Evolutionary conservation across 2,329 filamentous ascomycete species (phyloP), one percentile per base, ranked within the genome.

Genomic region (Madurella fahalii): DNA sequence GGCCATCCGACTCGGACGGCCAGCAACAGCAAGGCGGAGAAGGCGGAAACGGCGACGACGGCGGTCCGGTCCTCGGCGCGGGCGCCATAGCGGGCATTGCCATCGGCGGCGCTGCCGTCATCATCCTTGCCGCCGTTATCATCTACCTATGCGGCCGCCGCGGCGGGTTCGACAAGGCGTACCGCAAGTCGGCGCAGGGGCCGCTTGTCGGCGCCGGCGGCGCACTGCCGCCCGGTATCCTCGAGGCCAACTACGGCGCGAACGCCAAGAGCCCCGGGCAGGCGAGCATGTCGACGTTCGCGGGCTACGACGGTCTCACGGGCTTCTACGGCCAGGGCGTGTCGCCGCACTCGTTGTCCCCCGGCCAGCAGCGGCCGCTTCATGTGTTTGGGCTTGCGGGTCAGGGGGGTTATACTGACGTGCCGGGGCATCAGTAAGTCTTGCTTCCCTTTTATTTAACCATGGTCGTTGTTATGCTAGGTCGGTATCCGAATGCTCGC

Each of bases 31-130:
- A 30, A 54, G 12, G 31, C 31, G 31, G 31, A 34, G 31, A 12
- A 37, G 9, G 34, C 34, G 34, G 34, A 25, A 7, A 53, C 40
- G 48, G 40, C 47, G 50, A 56, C 17, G 25, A 50, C 32, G 41
- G 34, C 3, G 30, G 39, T 2, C 15, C 45, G 2, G 40, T 51
- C 16, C 58, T 72, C 18, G 65, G 64, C 7, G 53, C 67, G 0
- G 81, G 81, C 4, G 78, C 77, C 2, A 85, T 86, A 30, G 82
- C 80, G 1, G 84, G 83, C 4, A 83, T 86, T 31, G 74, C 73
- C 1, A 72, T 86, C 37, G 81, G 82, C 20, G 68, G 66, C 1
- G 70, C 76, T 0, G 77, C 74, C 1, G 69, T 77, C 2, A 50
- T 80, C 4, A 56, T 74, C 16, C 58, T 77, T 1, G 75, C 72